A percentile compares a stretch with the other conserved stretches of the same genome.
Evolutionary conservation across 2,329 filamentous ascomycete species (phyloP).

Genomic region (Cercospora zeae-maydis): DNA sequence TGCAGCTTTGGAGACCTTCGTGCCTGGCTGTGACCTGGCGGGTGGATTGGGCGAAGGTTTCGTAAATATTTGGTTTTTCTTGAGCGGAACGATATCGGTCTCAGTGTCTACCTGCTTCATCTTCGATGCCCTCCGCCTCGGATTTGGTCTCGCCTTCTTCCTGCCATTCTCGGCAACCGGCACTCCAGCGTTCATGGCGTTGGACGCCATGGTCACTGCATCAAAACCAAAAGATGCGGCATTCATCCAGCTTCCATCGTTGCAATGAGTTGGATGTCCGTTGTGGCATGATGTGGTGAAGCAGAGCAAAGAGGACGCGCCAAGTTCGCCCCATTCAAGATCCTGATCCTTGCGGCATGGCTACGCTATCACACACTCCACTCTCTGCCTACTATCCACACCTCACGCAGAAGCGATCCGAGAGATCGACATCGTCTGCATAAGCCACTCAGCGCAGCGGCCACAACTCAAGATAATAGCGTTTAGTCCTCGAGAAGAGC

Average conservation of each 20-base stretch:
- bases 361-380: neutral
- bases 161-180: neutral
- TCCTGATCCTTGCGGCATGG: neutral
- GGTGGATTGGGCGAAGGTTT: neutral
- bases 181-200: neutral
- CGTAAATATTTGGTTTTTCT: neutral
- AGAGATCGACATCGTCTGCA: no score
- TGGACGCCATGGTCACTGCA: neutral
- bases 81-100: no score
- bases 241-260: neutral
- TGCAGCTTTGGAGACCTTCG: neutral
- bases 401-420: neutral
- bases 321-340: neutral
- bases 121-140: neutral
- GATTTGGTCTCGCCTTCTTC: neutral
- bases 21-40: neutral
- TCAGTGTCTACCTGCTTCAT: neutral
- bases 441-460: no score
- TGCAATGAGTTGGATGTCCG: neutral
- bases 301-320: neutral
- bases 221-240: neutral
- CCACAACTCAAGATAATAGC: no score
- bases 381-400: neutral
- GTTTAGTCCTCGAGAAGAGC: no score
- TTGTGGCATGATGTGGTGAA: neutral